phyloP scores from a whole-genome alignment of 2,329 filamentous ascomycete species.

The Colletotrichum sp. region DNA sequence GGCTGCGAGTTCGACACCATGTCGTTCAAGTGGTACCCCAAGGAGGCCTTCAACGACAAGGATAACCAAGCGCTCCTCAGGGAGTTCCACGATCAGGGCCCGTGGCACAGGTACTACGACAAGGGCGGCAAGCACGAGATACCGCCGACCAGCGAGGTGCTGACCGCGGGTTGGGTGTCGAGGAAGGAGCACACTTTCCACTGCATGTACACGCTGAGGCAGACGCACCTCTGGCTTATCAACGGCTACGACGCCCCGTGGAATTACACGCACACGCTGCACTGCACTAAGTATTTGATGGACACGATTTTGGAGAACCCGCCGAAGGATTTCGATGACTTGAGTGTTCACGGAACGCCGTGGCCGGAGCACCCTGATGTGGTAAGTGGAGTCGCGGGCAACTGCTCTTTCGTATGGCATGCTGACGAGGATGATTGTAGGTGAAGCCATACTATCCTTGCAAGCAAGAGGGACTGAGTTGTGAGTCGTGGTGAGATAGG shows the following conservation, averaged over 20 bases:
- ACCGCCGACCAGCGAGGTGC: background rate
- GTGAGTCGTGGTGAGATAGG: background rate
- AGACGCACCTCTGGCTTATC: background rate
- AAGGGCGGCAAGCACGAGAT: constrained; percentile 11
- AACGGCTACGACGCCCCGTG: constrained; percentile 6
- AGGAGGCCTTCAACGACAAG: background rate
- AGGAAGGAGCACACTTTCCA: constrained; percentile 9
- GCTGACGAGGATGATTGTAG: background rate
- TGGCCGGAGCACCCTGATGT: constrained; percentile 13
- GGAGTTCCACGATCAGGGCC: background rate
- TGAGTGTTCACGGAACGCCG: background rate
- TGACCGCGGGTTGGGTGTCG: background rate
- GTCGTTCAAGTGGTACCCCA: constrained; percentile 9
- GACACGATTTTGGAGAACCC: constrained; percentile 9
- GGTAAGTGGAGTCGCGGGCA: background rate
- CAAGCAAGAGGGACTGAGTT: constrained; percentile 10
- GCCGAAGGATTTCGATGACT: background rate
- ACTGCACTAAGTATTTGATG: constrained; percentile 5
- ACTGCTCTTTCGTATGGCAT: too few species aligned
- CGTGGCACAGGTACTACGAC: constrained; percentile 7
- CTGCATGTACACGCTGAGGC: constrained; percentile 5
- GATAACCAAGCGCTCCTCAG: background rate
- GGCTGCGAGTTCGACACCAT: constrained; percentile 16
- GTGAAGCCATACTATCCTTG: constrained; percentile 13
- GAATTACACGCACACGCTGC: constrained; percentile 2